These are phyloP conservation scores for Hibiscus trionum DNA, from an alignment of 345 rosid species.

Conservation along the genomic window DNA sequence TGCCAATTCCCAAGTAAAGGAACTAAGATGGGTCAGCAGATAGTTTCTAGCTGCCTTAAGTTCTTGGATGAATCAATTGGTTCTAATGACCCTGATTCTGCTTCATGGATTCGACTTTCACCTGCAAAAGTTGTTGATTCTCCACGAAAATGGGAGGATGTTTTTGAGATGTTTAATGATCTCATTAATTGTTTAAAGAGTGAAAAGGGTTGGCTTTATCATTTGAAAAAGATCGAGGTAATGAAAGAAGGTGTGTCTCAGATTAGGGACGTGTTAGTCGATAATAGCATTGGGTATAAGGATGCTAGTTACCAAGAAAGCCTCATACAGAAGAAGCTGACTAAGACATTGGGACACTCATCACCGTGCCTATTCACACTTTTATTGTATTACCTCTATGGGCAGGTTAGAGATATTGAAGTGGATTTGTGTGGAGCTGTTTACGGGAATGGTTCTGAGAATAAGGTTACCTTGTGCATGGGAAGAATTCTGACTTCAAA, in stretches of 20 bases:
- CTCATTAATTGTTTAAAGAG: not conserved
- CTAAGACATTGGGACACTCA: not conserved
- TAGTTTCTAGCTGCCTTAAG: not conserved
- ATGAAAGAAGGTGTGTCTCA: not conserved
- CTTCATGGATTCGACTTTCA: slow-evolving; percentile 1
- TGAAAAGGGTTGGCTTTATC: not conserved
- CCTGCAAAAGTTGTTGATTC: not conserved
- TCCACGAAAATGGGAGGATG: not conserved
- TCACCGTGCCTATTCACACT: not conserved
- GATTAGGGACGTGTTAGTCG: not conserved
- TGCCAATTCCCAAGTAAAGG: not conserved
- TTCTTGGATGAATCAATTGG: not conserved
- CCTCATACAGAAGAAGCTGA: not conserved
- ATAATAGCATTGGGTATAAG: not conserved
- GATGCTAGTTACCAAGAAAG: not conserved
- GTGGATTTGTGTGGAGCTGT: not conserved
- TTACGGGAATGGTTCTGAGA: not conserved
- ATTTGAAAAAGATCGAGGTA: not conserved
- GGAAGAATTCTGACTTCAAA: not conserved
- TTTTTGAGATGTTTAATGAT: not conserved
- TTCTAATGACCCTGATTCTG: not conserved
- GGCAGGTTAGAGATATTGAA: not conserved
- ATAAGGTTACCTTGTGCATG: not conserved
- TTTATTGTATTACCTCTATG: not conserved
- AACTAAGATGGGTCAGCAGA: not conserved